Evolutionary conservation across 257 asterid genomes (phyloP).

Genomic region (Solanum tarapatanum): DNA sequence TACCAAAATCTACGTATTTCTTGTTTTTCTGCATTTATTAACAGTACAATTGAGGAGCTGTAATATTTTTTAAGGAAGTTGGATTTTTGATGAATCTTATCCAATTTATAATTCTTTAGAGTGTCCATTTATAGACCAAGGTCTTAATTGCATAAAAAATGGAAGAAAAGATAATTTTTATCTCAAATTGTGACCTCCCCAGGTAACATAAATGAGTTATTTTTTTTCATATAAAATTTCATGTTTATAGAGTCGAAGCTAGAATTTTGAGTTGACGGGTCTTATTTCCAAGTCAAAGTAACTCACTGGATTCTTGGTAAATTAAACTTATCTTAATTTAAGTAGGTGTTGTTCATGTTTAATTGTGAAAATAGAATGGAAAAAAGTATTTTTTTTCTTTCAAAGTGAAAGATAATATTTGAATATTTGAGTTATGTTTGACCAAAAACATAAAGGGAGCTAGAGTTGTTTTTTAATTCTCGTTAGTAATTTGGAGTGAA

Average conservation of each 20-base stretch:
- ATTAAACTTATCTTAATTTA: background rate
- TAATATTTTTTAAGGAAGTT: conserved; percentile 41
- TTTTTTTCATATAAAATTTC: background rate
- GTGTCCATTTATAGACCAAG: conserved; percentile 46
- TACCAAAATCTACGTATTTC: background rate
- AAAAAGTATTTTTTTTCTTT: no score
- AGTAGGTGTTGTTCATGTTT: no score
- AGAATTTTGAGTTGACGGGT: no score
- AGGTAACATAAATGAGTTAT: background rate
- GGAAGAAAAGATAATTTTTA: conserved; percentile 41
- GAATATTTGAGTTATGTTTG: no score
- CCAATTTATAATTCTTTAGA: conserved; percentile 35
- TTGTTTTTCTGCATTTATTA: background rate
- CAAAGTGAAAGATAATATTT: no score
- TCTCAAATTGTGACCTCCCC: conserved; percentile 30
- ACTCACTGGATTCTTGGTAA: background rate
- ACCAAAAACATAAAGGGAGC: no score
- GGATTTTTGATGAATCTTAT: conserved; percentile 41
- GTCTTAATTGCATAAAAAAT: conserved; percentile 44
- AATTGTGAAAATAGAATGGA: no score
- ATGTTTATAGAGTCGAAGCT: background rate
- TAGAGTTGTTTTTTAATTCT: background rate
- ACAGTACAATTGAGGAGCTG: conserved; percentile 11
- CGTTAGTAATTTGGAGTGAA: background rate
- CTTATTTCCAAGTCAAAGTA: background rate